These are phyloP conservation scores for Brassica nigra DNA, from an alignment of 345 rosid genomes.

Conservation along the genomic window DNA sequence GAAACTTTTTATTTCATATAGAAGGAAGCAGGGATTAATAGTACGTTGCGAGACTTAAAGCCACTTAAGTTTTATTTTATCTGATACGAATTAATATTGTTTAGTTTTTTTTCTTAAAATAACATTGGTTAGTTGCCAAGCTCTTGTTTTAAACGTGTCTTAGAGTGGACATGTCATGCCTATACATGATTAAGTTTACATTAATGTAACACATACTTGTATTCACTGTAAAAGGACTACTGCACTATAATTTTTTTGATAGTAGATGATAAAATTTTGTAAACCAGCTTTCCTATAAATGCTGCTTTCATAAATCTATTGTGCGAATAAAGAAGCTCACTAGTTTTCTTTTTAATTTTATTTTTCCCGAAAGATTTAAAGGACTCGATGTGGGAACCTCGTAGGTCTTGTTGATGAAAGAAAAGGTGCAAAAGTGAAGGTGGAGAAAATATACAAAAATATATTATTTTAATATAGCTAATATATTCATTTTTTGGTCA, in stretches of 20 bases:
- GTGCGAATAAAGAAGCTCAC: not conserved
- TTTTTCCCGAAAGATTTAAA: not conserved
- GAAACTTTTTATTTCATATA: not conserved
- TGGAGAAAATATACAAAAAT: not conserved
- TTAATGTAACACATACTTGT: not conserved
- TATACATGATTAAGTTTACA: not conserved
- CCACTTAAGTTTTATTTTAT: not conserved
- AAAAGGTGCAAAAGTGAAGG: conserved; percentile 23
- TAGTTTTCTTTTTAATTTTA: not conserved
- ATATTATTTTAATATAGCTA: not conserved
- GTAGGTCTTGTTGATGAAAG: not conserved
- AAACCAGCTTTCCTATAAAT: not conserved
- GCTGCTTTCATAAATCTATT: not conserved
- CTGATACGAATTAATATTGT: not conserved
- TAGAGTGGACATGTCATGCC: not conserved
- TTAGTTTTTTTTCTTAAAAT: not conserved
- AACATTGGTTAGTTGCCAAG: not conserved
- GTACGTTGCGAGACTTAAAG: not conserved
- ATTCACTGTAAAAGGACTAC: not conserved
- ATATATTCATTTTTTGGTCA: not conserved
- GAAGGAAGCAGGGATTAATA: not conserved
- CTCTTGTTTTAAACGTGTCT: conserved; percentile 17
- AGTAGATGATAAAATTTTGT: too few species aligned
- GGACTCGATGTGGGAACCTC: conserved; percentile 13
- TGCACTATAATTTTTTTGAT: not conserved